These are phyloP conservation scores for Lentinula raphanica DNA, from an alignment of 768 basidiomycete species.

Conservation along the genomic window DNA sequence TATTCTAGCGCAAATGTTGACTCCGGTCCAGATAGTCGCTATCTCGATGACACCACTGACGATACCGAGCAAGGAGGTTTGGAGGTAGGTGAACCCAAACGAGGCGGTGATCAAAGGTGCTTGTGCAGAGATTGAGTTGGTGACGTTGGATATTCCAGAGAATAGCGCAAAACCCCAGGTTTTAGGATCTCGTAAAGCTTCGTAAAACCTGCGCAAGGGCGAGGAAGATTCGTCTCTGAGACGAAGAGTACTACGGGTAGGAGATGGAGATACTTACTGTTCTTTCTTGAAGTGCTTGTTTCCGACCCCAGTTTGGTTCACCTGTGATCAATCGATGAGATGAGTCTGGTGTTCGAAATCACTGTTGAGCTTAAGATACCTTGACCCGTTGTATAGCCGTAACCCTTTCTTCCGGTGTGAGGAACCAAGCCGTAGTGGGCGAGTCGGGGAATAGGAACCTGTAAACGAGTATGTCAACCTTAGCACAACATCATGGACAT, in stretches of 20 bases:
- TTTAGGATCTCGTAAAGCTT: constrained; percentile 64
- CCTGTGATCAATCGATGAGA: constrained; percentile 27
- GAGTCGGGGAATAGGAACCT: constrained; percentile 83
- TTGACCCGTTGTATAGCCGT: constrained; percentile 67
- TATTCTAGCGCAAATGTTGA: constrained; percentile 29
- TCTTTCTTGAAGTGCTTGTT: constrained; percentile 79
- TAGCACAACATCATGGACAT: constrained; percentile 5
- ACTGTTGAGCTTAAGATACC: constrained; percentile 20
- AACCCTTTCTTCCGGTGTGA: constrained; percentile 63
- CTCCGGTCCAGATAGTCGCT: constrained; percentile 63
- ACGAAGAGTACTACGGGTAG: neutral
- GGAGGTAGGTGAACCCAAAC: constrained; percentile 58
- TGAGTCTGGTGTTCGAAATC: too few relatives aligned
- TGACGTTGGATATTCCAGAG: constrained; percentile 55
- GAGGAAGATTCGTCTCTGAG: neutral
- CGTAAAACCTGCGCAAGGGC: constrained; percentile 44
- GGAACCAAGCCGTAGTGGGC: constrained; percentile 66
- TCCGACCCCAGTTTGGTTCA: constrained; percentile 77
- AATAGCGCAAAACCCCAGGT: constrained; percentile 76
- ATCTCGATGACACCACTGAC: constrained; percentile 63
- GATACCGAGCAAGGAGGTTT: constrained; percentile 67
- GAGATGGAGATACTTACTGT: constrained; percentile 44
- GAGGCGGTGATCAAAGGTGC: constrained; percentile 48
- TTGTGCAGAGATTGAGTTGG: constrained; percentile 45
- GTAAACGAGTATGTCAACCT: neutral